These are phyloP conservation scores for Lactuca sativa DNA, from an alignment of 129 eudicot species.

Conservation along the genomic window DNA sequence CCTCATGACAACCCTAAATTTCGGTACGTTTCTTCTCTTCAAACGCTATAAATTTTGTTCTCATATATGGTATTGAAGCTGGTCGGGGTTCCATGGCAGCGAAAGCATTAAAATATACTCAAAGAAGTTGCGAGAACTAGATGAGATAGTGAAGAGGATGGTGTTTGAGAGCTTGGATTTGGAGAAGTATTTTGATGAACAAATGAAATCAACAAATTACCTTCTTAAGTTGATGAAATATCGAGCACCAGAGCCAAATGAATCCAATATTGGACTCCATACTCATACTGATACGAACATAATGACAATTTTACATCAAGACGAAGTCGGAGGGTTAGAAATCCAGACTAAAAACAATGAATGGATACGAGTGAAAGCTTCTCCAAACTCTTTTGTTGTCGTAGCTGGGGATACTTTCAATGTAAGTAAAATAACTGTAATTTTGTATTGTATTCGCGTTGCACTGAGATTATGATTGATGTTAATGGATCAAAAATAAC, in stretches of 20 bases:
- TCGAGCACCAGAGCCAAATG: constrained; percentile 26
- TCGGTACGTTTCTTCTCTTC: constrained; percentile 18
- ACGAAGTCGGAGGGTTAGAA: constrained; percentile 34
- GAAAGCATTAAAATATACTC: constrained; percentile 29
- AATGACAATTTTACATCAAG: constrained; percentile 40
- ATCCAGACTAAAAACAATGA: constrained; percentile 26
- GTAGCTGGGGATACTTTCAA: constrained; percentile 37
- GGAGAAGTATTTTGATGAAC: constrained; percentile 25
- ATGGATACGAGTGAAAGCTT: constrained; percentile 28
- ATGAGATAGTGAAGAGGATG: constrained; percentile 39
- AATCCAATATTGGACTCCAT: constrained; percentile 33
- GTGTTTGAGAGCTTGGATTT: constrained; percentile 31
- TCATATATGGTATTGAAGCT: not conserved
- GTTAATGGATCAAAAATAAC: too few relatives aligned
- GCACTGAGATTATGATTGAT: not conserved
- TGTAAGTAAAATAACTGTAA: constrained; percentile 15
- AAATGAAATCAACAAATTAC: constrained; percentile 36
- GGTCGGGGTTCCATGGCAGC: constrained; percentile 1
- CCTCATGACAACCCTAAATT: constrained; percentile 25
- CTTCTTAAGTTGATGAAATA: constrained; percentile 37
- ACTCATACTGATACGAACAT: constrained; percentile 35
- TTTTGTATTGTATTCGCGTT: not conserved
- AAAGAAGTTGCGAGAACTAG: constrained; percentile 33
- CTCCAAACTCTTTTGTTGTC: constrained; percentile 34
- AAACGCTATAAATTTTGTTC: not conserved